Percentiles rank a stretch among this genome's conserved stretches.
Conservation (phyloP, 2,329 filamentous ascomycete species). For the Decorospora gaudefroyi region DNA sequence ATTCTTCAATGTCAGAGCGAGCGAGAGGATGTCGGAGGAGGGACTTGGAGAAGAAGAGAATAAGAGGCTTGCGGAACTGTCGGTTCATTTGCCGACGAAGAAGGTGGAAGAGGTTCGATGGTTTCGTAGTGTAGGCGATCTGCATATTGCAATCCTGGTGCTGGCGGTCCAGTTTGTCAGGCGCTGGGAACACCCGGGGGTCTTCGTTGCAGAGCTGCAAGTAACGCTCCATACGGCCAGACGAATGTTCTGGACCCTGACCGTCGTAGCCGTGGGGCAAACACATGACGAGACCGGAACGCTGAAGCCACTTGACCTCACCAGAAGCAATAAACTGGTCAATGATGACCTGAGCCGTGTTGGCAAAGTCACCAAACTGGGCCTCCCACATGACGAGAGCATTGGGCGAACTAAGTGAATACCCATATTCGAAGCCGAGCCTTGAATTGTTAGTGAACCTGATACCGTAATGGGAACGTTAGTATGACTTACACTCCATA, state of each 20-base stretch:
- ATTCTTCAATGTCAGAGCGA: constrained; percentile 87
- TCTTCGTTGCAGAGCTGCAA: constrained; percentile 98
- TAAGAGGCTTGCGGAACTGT: constrained; percentile 96
- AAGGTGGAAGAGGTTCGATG: constrained; percentile 94
- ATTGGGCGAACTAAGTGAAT: constrained; percentile 95
- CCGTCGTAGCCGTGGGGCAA: constrained; percentile 97
- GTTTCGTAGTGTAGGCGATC: constrained; percentile 95
- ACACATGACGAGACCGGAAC: constrained; percentile 93
- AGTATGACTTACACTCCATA: constrained; percentile 62
- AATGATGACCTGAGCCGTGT: constrained; percentile 98
- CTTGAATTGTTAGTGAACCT: constrained; percentile 50
- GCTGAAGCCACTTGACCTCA: constrained; percentile 98
- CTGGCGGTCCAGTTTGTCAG: constrained; percentile 90
- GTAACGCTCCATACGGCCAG: constrained; percentile 94
- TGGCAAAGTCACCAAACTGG: constrained; percentile 99
- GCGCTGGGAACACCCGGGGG: constrained; percentile 84
- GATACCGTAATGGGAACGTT: neutral
- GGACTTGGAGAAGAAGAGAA: constrained; percentile 98
- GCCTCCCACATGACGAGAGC: constrained; percentile 99
- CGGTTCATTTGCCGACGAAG: constrained; percentile 97
- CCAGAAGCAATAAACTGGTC: constrained; percentile 98
- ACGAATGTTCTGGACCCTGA: constrained; percentile 97
- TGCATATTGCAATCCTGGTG: constrained; percentile 99
- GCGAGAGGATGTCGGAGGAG: constrained; percentile 92
- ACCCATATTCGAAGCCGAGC: constrained; percentile 97